phyloP scores from a whole-genome alignment of 495 filamentous ascomycete species.

The Lasiosphaeris hirsuta region DNA sequence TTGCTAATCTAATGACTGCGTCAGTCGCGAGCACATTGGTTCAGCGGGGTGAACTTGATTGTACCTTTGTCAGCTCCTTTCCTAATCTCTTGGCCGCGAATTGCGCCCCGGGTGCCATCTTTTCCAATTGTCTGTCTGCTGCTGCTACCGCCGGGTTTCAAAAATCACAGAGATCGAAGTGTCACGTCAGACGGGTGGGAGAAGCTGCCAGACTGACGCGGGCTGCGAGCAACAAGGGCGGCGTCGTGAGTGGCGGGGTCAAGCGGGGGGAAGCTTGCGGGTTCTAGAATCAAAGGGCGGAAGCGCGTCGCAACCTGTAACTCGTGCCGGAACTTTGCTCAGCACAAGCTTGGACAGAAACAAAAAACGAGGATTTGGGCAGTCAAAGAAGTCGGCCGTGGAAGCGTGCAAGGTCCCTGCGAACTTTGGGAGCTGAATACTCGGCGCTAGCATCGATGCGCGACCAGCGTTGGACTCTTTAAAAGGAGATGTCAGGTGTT shows the following conservation, averaged over 20 bases:
- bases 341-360: too few relatives aligned
- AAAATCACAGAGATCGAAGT: not conserved
- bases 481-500: not conserved
- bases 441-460: not conserved
- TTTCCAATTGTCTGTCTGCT: not conserved
- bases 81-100: conserved; percentile 48
- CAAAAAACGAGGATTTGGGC: too few relatives aligned
- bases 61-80: conserved; percentile 53
- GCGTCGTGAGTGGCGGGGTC: conserved; percentile 7
- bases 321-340: too few relatives aligned
- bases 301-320: too few relatives aligned
- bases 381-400: too few relatives aligned
- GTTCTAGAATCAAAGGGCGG: not conserved
- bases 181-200: not conserved
- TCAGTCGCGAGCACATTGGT: not conserved
- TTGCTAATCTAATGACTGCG: conserved; percentile 46
- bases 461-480: not conserved
- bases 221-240: not conserved
- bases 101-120: conserved; percentile 33
- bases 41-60: not conserved
- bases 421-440: too few relatives aligned
- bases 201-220: not conserved
- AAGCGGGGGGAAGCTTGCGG: not conserved
- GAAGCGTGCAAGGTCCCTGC: too few relatives aligned
- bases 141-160: not conserved